Evolutionary conservation across 2,329 filamentous ascomycete genomes (phyloP), one percentile per base, ranked within the genome.

Genomic region (Fusarium vanettenii): DNA sequence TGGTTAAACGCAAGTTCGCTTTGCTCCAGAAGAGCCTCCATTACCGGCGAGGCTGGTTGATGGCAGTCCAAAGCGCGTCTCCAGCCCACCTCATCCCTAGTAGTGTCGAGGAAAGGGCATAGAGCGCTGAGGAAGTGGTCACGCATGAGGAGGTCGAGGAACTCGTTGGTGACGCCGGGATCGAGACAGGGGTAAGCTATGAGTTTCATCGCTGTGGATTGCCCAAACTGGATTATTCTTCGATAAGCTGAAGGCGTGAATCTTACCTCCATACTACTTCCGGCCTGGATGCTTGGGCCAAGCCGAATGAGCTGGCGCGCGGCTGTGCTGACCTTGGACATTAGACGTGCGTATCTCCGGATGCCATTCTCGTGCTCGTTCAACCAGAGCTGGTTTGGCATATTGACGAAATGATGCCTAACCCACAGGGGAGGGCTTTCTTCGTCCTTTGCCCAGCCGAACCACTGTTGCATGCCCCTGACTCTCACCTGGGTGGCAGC

Each of bases 131-230:
- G 65, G 33, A 74, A 64, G 39, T 56, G 35, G 2, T 41, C 9
- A 7, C 20, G 29, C 64, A 75, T 64, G 29, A 75, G 59, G 1
- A 27, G 10, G 6, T 74, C 61, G 29, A 71, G 39, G 39, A 75
- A 75, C 4, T 13, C 45, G 20, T n/a, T 4, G 25, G 25, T 66
- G 31, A 74, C 35, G 27, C 73, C 73, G 18, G 71, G 69, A 50
- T 75, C 73, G 14, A 16, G 14, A n/a, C 43, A 64, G 14, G 59
- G 43, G 25, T 63, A 74, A 37, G 20, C 48, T 20, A 35, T 25
- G 45, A 72, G 65, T 7, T 64, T 18, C 1, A 20, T 11, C 14
- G 59, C 70, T 5, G 66, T 9, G 8, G 3, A 22, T 20, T 73
- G 57, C 11, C 22, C 71, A 48, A 5, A 10, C 25, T 9, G 13